Evolutionary conservation across 2,329 filamentous ascomycete species (phyloP), one percentile per base, ranked within the genome.

Genomic region (Colletotrichum limetticola): DNA sequence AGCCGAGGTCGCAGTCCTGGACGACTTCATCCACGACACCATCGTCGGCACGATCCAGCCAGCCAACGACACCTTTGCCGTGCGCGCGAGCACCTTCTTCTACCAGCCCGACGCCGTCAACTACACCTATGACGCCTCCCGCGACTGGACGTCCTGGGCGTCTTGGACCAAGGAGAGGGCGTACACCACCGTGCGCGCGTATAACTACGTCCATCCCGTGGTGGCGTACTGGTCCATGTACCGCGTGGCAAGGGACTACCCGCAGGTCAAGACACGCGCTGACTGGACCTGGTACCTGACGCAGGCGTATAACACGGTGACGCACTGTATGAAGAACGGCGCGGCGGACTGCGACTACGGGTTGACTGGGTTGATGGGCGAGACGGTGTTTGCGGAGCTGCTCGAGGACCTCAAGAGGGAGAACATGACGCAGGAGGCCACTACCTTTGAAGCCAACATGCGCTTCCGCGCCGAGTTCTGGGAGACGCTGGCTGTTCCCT

Each of bases 171-270:
- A 84, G 67, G 76, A 80, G 0, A 79, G 81, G 0, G 83, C 90
- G 0, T 86, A 86, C 71, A 80, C 80, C 0, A 83, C 85, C 0
- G 84, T 86, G 24, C 83, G 90, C 2, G 88, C 89, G 0, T 91
- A 91, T 74, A 85, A 91, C 75, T 91, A 91, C 74, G 86, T 91
- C 2, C 89, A 91, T 74, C 86, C 89, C 0, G 81, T 85, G 0
- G 88, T 86, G 0, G 82, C 86, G 0, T 91, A 91, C 76, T 91
- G 89, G 89, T 82, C 87, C 0, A 76, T 91, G 57, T 91, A 91
- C 73, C 85, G 88, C 2, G 86, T 86, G 12, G 88, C 85, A 0
- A 80, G 88, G 30, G 83, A 84, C 5, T 86, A 88, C 68, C 86
- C 88, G 0, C 79, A 81, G 0, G 77, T 79, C 14, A 79, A 85